Base-by-base conservation (phyloP, 179 eudicot species). In the Camellia oleifera region DNA sequence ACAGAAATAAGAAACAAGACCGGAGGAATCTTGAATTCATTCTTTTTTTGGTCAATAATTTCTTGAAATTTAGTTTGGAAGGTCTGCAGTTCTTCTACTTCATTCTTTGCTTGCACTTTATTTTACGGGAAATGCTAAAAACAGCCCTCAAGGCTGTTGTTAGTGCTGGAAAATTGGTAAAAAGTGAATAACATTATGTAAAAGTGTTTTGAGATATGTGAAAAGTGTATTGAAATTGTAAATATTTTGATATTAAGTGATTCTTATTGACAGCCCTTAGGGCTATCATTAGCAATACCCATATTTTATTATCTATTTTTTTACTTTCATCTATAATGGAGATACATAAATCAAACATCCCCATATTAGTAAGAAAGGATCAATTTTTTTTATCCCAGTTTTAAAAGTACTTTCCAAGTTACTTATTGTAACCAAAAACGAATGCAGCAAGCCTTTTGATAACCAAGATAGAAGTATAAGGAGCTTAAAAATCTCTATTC, bases 51-150 rank as follows among this genome's bases (percentile, higher is more conserved):
- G 53, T 53, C 1, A 8, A 56, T 7, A 61, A 61, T 50, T 77
- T 52, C 72, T 64, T 64, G 20, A 61, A 50, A 46, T 63, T 77
- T 4, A 77, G 61, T 45, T 26, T 68, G 64, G 63, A 63, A 64
- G 20, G 46, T 26, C 46, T 7, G 5, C 1, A 44, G n/a, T 63
- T 18, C 23, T 26, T 62, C 32, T 10, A 20, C 14, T 50, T 4
- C 9, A 32, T 52, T 40, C 10, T 26, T 63, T 13, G 15, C 15
- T 23, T 26, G 42, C 4, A 64, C 18, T 57, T 26, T 40, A 76
- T 63, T 7, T 67, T 7, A 3, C 15, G 40, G 40, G 40, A 32
- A 32, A 32, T 32, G 40, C 40, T 32, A 32, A 32, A 32, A 1
- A 32, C 40, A 1, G 40, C 40, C 40, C 40, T 32, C 40, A 32